Evolutionary conservation across 768 basidiomycete species (phyloP), one percentile per base, ranked within the genome.

Genomic region (Tylopilus vinaceipallidus): DNA sequence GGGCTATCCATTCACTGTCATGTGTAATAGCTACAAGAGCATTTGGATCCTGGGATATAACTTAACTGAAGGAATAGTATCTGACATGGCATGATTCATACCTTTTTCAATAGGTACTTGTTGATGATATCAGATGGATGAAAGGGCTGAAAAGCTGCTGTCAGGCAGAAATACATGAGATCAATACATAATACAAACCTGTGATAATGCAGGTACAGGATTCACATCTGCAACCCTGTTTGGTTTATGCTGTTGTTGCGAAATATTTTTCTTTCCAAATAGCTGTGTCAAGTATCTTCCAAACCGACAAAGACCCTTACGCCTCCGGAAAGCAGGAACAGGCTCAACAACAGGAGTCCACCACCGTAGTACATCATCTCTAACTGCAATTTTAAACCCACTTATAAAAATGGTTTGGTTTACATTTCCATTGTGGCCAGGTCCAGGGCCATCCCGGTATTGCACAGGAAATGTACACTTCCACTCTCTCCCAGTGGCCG

Each of bases 401-500:
- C 45, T 47, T 11, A 61, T 50, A 32, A 51, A 57, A 9, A 63
- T 13, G 2, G 47, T 52, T 35, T 63, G 59, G 36, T 63, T 58
- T 3, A 22, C 22, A n/a, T n/a, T 27, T n/a, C 45, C 19, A n/a
- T 29, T 32, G 13, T 23, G 29, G 19, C 20, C 23, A 10, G 22
- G 23, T 35, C 24, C 39, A 17, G 39, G 39, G 9, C 39, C 23
- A n/a, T 24, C 39, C n/a, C 39, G 39, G 11, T 17, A 24, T 2
- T 40, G 16, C n/a, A 40, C 39, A n/a, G 14, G 20, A 23, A 32
- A 47, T 47, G 46, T 14, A 39, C 23, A n/a, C 27, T 39, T 24
- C 46, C 27, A 42, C 4, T 40, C 39, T 17, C n/a, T 40, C 24
- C 39, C n/a, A 5, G 24, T 4, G 14, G 10, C 26, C 8, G 20